Base-by-base conservation (phyloP, 1,284 basidiomycete genomes). In the Puccinia horiana region DNA sequence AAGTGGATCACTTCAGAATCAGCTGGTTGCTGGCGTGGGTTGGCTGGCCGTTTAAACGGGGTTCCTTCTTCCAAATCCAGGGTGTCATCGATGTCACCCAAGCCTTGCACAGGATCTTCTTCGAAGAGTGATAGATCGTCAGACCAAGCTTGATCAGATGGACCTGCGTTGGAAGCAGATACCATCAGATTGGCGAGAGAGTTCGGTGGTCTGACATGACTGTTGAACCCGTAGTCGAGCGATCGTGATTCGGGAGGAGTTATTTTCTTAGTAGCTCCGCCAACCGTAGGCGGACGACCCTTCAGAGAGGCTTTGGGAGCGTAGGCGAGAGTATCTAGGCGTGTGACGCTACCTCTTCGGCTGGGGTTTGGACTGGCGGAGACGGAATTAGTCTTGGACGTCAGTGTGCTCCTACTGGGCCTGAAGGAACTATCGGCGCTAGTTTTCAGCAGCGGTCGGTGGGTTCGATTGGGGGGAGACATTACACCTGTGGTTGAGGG, bases 111-210 rank as follows among this genome's bases (percentile, higher is more conserved):
- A 37, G 79, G 79, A 35, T 73, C 69, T 74, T 81, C 79, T 44
- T 81, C 79, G 14, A 81, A 73, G n/a, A 81, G 70, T 37, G 79
- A 81, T 29, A 70, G 52, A 29, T 69, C 37, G 35, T 69, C 49
- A 20, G 77, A 80, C 16, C 40, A 54, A 35, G 65, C 77, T 40
- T 72, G 77, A 70, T 69, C 69, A n/a, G n/a, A 54, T 18, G 44
- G n/a, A n/a, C 67, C 49, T 47, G 44, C 49, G 23, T 42, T 54
- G 26, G 23, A 42, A 32, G 65, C 20, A 20, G 65, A 37, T 49
- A 29, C 26, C 16, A 69, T 23, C 26, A 69, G 29, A 54, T 58
- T 69, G 11, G 65, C 47, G 2, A 56, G 54, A 20, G 77, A 69
- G 52, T 80, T 49, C 26, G 65, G 65, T 42, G 72, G 72, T n/a